Conservation (phyloP, 2,329 filamentous ascomycete genomes). For the Orbilia brochopaga region DNA sequence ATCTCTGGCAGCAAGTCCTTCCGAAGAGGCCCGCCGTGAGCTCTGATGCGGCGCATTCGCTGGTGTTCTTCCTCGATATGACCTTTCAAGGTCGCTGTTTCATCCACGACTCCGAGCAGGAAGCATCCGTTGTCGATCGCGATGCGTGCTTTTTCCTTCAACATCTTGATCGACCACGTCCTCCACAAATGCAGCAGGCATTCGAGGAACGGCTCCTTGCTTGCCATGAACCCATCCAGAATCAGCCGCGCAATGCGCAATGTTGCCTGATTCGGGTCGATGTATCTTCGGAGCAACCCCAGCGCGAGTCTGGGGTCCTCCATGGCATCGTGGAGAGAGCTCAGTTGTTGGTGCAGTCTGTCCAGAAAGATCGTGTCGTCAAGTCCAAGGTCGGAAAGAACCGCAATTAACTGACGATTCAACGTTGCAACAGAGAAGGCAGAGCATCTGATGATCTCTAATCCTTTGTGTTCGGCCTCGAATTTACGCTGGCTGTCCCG, state of each 20-base stretch:
- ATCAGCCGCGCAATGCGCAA: constrained; percentile 77
- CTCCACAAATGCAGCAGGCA: constrained; percentile 84
- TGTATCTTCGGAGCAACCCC: constrained; percentile 71
- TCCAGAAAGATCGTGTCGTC: constrained; percentile 69
- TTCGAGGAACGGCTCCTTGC: constrained; percentile 78
- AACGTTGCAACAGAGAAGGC: constrained; percentile 77
- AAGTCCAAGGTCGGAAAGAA: constrained; percentile 81
- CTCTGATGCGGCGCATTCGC: constrained; percentile 56
- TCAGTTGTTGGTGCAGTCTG: constrained; percentile 72
- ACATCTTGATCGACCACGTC: constrained; percentile 82
- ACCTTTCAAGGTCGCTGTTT: constrained; percentile 76
- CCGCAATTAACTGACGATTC: constrained; percentile 86
- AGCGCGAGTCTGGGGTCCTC: constrained; percentile 69
- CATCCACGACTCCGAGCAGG: constrained; percentile 85
- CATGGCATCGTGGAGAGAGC: constrained; percentile 73
- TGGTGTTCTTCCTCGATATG: constrained; percentile 64
- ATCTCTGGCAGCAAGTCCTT: constrained; percentile 75
- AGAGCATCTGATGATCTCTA: constrained; percentile 87
- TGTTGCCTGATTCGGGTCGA: constrained; percentile 85
- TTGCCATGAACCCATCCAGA: constrained; percentile 75
- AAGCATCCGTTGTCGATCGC: constrained; percentile 82
- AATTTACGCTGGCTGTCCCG: constrained; percentile 91
- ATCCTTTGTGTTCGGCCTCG: constrained; percentile 68
- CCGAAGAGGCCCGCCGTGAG: constrained; percentile 58
- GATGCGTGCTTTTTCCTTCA: constrained; percentile 92